A percentile compares a stretch with the other conserved stretches of the same genome.
These are phyloP conservation scores for Fusarium sp. DNA, from an alignment of 2,329 filamentous ascomycete species.

Conservation along the genomic window DNA sequence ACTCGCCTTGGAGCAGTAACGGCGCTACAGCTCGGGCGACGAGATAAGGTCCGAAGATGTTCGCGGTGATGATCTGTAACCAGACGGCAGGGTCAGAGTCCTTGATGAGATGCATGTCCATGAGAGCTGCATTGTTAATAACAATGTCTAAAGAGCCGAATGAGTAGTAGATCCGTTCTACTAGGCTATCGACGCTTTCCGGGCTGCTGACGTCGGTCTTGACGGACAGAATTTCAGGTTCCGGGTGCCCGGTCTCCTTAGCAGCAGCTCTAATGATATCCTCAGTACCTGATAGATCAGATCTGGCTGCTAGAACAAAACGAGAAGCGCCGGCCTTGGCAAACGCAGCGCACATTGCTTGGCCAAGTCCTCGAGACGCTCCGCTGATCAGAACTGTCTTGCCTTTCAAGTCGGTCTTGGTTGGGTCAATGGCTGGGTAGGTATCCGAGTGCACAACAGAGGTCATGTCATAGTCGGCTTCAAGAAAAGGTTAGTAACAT, in stretches of 20 bases:
- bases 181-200: slow-evolving; percentile 15
- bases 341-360: slow-evolving; percentile 21
- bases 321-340: slow-evolving; percentile 13
- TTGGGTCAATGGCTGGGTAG: neutral
- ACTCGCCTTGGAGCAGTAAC: slow-evolving; percentile 4
- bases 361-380: slow-evolving; percentile 22
- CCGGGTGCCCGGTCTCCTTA: neutral
- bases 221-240: slow-evolving; percentile 6
- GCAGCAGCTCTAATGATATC: slow-evolving; percentile 10
- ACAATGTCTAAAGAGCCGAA: slow-evolving; percentile 18
- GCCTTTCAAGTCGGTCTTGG: slow-evolving; percentile 7
- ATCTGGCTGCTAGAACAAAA: slow-evolving; percentile 6
- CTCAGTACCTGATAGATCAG: slow-evolving; percentile 6
- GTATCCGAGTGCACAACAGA: no score
- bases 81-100: slow-evolving; percentile 22
- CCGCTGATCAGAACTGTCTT: slow-evolving; percentile 22
- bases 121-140: slow-evolving; percentile 28
- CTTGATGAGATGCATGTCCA: slow-evolving; percentile 13
- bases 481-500: no score
- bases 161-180: neutral
- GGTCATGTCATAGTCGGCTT: no score
- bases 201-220: slow-evolving; percentile 17
- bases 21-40: slow-evolving; percentile 8
- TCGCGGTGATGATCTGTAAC: slow-evolving; percentile 10
- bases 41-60: slow-evolving; percentile 21